phyloP scores from a whole-genome alignment of 2,329 filamentous ascomycete genomes.

The Fusarium tjaetaba region DNA sequence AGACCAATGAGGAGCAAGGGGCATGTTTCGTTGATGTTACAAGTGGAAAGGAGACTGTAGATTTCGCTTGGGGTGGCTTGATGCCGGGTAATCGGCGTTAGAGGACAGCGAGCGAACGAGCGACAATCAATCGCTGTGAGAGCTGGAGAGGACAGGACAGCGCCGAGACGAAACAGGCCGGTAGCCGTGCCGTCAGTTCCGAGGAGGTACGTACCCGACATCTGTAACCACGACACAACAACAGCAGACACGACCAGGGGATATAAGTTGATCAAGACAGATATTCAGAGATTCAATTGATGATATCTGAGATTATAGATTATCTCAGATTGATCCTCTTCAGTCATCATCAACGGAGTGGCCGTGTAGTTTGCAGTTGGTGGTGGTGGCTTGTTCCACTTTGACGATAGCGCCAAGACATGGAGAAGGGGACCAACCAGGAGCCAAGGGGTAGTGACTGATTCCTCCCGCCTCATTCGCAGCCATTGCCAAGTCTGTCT shows the following conservation, averaged over 20 bases:
- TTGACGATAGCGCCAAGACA: constrained; percentile 22
- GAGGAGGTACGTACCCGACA: constrained; percentile 24
- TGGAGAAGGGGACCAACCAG: constrained; percentile 26
- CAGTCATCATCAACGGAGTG: constrained; percentile 6
- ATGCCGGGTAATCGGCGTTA: constrained; percentile 21
- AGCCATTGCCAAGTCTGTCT: constrained; percentile 22
- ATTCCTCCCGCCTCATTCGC: constrained; percentile 31
- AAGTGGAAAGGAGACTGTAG: constrained; percentile 5
- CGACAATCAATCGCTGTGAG: not conserved
- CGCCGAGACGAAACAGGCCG: constrained; percentile 40
- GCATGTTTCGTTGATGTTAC: constrained; percentile 24
- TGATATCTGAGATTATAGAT: not conserved
- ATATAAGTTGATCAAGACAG: no score
- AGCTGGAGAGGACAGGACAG: constrained; percentile 1
- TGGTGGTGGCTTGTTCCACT: not conserved
- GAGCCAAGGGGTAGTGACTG: constrained; percentile 31
- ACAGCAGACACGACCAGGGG: not conserved
- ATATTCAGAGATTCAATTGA: not conserved
- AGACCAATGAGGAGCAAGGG: not conserved
- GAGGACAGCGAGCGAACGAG: not conserved
- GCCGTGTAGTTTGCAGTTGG: not conserved
- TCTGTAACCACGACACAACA: not conserved
- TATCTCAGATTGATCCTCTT: not conserved
- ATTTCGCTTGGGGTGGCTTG: constrained; percentile 10
- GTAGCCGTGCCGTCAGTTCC: constrained; percentile 43